Evolutionary conservation across 441 rosid species (phyloP).

Genomic region (Eugenia klotzschiana): DNA sequence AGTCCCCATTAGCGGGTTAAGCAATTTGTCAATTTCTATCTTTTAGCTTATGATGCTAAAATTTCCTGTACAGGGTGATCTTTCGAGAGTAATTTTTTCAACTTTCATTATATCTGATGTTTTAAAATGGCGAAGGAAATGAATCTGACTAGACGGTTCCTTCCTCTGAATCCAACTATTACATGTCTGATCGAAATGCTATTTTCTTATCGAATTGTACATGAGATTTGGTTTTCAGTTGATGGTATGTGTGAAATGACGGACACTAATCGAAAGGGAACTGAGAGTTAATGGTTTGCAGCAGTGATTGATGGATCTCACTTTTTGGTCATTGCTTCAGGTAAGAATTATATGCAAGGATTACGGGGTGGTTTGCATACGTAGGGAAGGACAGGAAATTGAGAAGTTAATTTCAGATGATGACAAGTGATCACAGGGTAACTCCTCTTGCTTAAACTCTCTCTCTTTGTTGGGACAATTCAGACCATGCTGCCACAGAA

Average conservation of each 20-base stretch:
- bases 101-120: not conserved
- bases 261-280: not conserved
- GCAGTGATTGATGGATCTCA: not conserved
- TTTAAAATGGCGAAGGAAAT: not conserved
- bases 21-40: not conserved
- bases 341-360: constrained; percentile 51
- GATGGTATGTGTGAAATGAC: not conserved
- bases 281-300: not conserved
- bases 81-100: not conserved
- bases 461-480: not conserved
- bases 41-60: not conserved
- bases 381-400: constrained; percentile 65
- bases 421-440: constrained; percentile 35
- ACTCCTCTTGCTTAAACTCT: not conserved
- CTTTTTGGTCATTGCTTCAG: constrained; percentile 16
- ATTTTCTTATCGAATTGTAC: not conserved
- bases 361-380: constrained; percentile 73
- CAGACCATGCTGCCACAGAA: not conserved
- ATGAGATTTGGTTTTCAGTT: not conserved
- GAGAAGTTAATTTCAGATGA: constrained; percentile 35
- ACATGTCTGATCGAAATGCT: not conserved
- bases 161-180: not conserved
- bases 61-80: not conserved
- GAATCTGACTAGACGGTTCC: not conserved
- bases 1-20: not conserved